These are phyloP conservation scores for Hymenoscyphus fructigenus DNA, from an alignment of 2,329 filamentous ascomycete genomes.

Conservation along the genomic window DNA sequence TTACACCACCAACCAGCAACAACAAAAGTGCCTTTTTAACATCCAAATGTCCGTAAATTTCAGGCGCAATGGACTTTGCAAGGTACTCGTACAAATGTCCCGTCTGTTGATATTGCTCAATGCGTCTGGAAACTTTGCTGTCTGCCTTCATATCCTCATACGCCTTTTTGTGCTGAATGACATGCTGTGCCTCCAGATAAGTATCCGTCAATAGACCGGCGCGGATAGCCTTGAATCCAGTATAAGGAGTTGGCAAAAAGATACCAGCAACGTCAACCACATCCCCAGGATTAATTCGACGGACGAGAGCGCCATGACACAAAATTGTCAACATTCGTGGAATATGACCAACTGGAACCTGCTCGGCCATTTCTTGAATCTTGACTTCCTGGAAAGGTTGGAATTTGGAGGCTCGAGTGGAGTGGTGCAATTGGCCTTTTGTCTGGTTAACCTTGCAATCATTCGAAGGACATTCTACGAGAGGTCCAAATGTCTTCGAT, in stretches of 20 bases:
- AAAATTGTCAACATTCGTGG: slow-evolving; percentile 86
- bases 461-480: slow-evolving; percentile 83
- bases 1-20: slow-evolving; percentile 91
- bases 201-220: slow-evolving; percentile 96
- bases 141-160: slow-evolving; percentile 92
- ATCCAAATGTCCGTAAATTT: slow-evolving; percentile 94
- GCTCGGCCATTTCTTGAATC: slow-evolving; percentile 98
- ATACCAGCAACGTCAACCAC: slow-evolving; percentile 92
- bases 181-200: slow-evolving; percentile 90
- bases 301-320: slow-evolving; percentile 82
- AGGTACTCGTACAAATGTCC: slow-evolving; percentile 96
- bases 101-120: slow-evolving; percentile 79
- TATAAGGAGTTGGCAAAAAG: slow-evolving; percentile 96
- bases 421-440: slow-evolving; percentile 90
- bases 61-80: slow-evolving; percentile 92
- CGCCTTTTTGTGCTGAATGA: slow-evolving; percentile 96
- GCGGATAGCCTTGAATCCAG: slow-evolving; percentile 96
- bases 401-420: slow-evolving; percentile 95
- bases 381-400: slow-evolving; percentile 97
- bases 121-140: slow-evolving; percentile 73
- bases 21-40: slow-evolving; percentile 98
- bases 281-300: slow-evolving; percentile 89
- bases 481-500: slow-evolving; percentile 84
- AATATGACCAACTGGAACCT: slow-evolving; percentile 97
- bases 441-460: slow-evolving; percentile 88